Evolutionary conservation across 1,139 yeast species (phyloP), one percentile per base, ranked within the genome.

Genomic region (Suhomyces taliae): DNA sequence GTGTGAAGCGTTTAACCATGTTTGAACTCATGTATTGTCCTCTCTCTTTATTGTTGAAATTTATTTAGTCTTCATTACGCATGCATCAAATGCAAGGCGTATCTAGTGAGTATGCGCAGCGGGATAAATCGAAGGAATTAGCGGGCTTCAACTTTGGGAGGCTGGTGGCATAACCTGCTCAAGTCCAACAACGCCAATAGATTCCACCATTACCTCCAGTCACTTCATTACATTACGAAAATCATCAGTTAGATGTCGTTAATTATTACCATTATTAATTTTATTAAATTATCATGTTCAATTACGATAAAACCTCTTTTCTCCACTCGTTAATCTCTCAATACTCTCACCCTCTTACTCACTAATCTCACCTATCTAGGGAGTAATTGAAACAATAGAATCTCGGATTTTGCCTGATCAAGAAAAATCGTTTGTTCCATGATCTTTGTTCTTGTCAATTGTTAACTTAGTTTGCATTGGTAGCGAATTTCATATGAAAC

Each of bases 381-480:
- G 12, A 34, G 12, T 34, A 34, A 34, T 14, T 6, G 33, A 10
- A 27, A 27, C 31, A 37, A 26, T 26, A 29, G 26, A 10, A n/a
- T 37, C 10, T 14, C 9, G 32, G 32, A 29, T 36, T 31, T 36
- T 35, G 35, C 29, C 39, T 35, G 33, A 24, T 14, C 10, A 7
- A 19, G 39, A 27, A 27, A 29, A 24, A 9, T 11, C 27, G n/a
- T 24, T 36, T 24, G 37, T 41, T 41, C 44, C 44, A 37, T 41
- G 44, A 27, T 32, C 37, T 32, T 41, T 41, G 44, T 41, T 36
- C 27, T 36, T 34, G 27, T 26, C 12, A 34, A 12, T 15, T 34
- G 24, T 26, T 26, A 10, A 27, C 38, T 19, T 19, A 19, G 24
- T 19, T 19, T n/a, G 11, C 32, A 29, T 29, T 31, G 41, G 37